Evolutionary conservation across 1,139 yeast genomes (phyloP), one percentile per base, ranked within the genome.

Genomic region (Hemisphaericaspora xylofermentans): DNA sequence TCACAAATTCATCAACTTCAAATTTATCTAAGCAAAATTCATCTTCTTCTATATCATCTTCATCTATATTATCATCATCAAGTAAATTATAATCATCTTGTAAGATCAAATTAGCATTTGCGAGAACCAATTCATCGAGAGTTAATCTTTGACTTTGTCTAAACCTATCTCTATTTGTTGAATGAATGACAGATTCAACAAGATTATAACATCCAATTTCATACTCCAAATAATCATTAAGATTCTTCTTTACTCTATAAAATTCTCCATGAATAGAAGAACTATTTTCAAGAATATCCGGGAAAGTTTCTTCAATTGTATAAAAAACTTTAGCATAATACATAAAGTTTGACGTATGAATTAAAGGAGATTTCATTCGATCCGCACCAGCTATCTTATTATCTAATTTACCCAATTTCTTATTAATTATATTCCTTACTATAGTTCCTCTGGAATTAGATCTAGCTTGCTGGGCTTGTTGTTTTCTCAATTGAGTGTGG

Each of bases 261-360:
- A 64, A 62, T n/a, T 54, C 57, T 9, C 38, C 30, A 7, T 44
- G 39, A 14, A 60, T 44, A 19, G 52, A 50, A 2, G 41, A 37
- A 32, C 60, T 56, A 1, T 43, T 15, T 2, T 39, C 37, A 24
- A 69, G 51, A 1, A 57, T 51, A 13, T 54, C 55, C 5, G 36
- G 36, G 43, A 68, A 69, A 3, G 51, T 45, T 0, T 44, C 32
- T 22, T 63, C 66, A 9, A 70, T 53, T 1, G 71, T 60, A 43
- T 61, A 58, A 47, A 58, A 69, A 16, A 69, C 52, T 38, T 68
- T 67, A 17, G 74, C 66, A 46, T 61, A 65, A 41, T 61, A 58
- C 6, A 71, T 58, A 39, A 63, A 59, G 31, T 50, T 47, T 4
- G 71, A 58, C 1, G 74, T 61, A 44, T 61, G 66, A 12, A 41